These are phyloP conservation scores for Ceratobasidium sp. DNA, from an alignment of 1,284 basidiomycete species.

Conservation along the genomic window DNA sequence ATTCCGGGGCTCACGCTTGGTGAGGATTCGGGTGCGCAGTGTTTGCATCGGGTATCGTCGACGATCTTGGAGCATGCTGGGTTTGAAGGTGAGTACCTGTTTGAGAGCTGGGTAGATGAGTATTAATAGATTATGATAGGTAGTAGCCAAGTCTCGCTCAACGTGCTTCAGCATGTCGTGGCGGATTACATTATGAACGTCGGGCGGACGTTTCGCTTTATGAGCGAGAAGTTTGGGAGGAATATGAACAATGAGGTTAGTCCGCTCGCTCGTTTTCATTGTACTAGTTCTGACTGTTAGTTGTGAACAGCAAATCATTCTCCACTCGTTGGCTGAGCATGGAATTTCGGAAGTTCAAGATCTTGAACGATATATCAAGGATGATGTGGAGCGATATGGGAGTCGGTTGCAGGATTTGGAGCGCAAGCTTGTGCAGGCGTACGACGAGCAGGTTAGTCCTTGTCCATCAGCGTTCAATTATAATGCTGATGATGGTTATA, in stretches of 20 bases:
- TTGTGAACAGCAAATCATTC: slow-evolving; percentile 87
- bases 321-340: slow-evolving; percentile 89
- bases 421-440: slow-evolving; percentile 84
- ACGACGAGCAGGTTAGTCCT: slow-evolving; percentile 76
- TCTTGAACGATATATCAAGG: slow-evolving; percentile 87
- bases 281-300: slow-evolving; percentile 11
- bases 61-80: slow-evolving; percentile 87
- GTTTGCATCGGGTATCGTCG: slow-evolving; percentile 54
- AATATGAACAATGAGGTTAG: slow-evolving; percentile 85
- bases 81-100: slow-evolving; percentile 76
- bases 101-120: too few relatives aligned
- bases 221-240: slow-evolving; percentile 81
- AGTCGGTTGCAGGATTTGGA: slow-evolving; percentile 80
- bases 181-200: slow-evolving; percentile 87
- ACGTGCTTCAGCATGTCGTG: slow-evolving; percentile 82
- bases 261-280: slow-evolving; percentile 38
- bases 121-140: slow-evolving; percentile 49
- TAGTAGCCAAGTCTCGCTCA: slow-evolving; percentile 70
- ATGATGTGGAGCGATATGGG: slow-evolving; percentile 89
- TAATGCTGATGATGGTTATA: slow-evolving; percentile 31
- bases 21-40: slow-evolving; percentile 43
- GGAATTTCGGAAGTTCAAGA: slow-evolving; percentile 79
- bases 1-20: slow-evolving; percentile 41
- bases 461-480: not conserved
- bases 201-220: slow-evolving; percentile 83